Evolutionary conservation across 208 protist genomes (phyloP), one percentile per base, ranked within the genome.

Genomic region (Porcisia hertigi): DNA sequence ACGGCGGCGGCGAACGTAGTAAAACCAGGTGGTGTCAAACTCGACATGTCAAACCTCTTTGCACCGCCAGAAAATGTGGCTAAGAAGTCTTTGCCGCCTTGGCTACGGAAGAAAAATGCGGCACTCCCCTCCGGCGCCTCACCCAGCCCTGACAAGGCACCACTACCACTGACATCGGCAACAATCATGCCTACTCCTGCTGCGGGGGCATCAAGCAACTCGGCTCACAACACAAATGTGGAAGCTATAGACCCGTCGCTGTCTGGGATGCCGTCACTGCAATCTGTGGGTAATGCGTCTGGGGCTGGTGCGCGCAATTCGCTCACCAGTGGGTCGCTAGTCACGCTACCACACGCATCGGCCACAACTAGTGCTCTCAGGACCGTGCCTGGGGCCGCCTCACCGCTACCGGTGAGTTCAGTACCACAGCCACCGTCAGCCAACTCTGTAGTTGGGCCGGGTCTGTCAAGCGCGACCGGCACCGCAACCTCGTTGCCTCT

Each of bases 1-100:
- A 16, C 49, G 47, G 9, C 45, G 11, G 49, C 59, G 12, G 43
- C n/a, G 8, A 80, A 79, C 23, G 69, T 76, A 16, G 71, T 77
- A 43, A 88, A 82, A 47, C 57, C 73, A 11, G 83, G 83, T 52
- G 86, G 86, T n/a, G 71, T 90, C 34, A 59, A 47, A 36, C 63
- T 90, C 18, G 86, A 90, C 78, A 90, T 90, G 86, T 77, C 79
- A 1, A 71, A 79, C 41, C 43, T 86, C 53, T 86, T 90, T 43
- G 78, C 65, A 0, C 47, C 74, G 4, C 73, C 41, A 25, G 83
- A 75, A 52, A 82, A 81, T 59, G 55, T 70, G 23, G 45, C 34
- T 30, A 86, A 81, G 63, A 86, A 86, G 67, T 63, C 73, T 18
- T 41, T 90, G n/a, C 86, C 86, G 18, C 85, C 85, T 45, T 89